Evolutionary conservation across 2,329 filamentous ascomycete genomes (phyloP), one percentile per base, ranked within the genome.

Genomic region (Diaporthe caulivora): DNA sequence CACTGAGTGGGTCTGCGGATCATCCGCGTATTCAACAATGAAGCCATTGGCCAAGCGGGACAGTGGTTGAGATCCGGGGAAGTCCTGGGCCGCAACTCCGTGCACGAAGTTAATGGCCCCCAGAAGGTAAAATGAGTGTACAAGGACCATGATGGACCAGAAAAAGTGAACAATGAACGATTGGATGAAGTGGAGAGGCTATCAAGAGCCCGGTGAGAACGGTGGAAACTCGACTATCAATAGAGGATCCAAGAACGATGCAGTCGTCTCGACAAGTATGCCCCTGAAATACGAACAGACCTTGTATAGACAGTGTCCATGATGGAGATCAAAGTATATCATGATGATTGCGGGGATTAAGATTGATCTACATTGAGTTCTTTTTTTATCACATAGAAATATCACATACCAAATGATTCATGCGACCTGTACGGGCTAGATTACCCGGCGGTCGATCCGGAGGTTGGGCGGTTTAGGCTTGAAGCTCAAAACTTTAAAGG

Each of bases 11-110:
- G 47, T 67, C 17, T 67, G 47, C n/a, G 62, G 62, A 29, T 53
- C 47, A 53, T 67, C 62, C 62, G 62, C 62, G 47, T 53, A 71
- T 24, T 71, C 70, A 21, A 71, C 70, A n/a, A 71, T 71, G 37
- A 71, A 71, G 31, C 70, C 70, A 65, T 71, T 71, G 3, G 44
- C 57, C 34, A 71, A 31, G 40, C 49, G 70, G 44, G 26, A 34
- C 21, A 65, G 34, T 10, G 42, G 24, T 18, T 65, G 70, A 15
- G 70, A 67, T 11, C 47, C 31, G 10, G 15, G n/a, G 21, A 40
- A 40, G 21, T 67, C 62, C 47, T 67, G 62, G 31, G 62, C 44
- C n/a, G 29, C 62, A 40, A 67, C 62, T 53, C 29, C 47, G 4
- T 21, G 62, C 44, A 67, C 47, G 31, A 67, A 67, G 44, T 53